Conservation (phyloP, 2,329 filamentous ascomycete species). For the Ophiostoma australiae region DNA sequence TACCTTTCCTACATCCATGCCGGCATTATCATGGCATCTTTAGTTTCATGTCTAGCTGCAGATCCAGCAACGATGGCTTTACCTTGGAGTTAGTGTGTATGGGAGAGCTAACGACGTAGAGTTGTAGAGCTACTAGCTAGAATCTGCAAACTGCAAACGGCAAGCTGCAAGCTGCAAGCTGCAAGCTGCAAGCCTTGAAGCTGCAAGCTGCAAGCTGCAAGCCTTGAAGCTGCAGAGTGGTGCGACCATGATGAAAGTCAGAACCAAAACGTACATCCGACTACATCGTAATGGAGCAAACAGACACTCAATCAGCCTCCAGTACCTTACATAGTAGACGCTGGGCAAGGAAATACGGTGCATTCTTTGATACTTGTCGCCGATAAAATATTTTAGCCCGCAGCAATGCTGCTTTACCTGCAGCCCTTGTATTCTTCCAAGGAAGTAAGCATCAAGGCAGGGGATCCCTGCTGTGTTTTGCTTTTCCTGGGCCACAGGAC, state of each 20-base stretch:
- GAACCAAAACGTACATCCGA: not conserved
- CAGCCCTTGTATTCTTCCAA: not conserved
- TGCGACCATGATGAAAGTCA: not conserved
- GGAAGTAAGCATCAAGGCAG: conserved; percentile 4
- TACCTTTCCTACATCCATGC: not conserved
- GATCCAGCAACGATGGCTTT: not conserved
- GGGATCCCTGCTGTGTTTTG: not conserved
- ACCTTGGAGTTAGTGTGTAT: not conserved
- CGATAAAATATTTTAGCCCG: not conserved
- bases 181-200: too few species aligned
- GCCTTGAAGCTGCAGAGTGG: not conserved
- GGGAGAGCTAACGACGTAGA: not conserved
- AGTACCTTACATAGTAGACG: not conserved
- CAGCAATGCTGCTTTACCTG: not conserved
- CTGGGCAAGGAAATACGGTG: not conserved
- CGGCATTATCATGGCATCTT: not conserved
- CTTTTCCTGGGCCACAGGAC: conserved; percentile 1
- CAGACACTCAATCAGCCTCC: not conserved
- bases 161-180: too few species aligned
- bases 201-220: not conserved
- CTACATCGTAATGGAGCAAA: not conserved
- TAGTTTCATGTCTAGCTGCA: not conserved
- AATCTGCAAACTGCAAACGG: too few species aligned
- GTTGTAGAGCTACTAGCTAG: not conserved
- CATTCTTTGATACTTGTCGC: not conserved